Base-by-base conservation (phyloP, 2,329 filamentous ascomycete species). In the Zymoseptoria tritici region DNA sequence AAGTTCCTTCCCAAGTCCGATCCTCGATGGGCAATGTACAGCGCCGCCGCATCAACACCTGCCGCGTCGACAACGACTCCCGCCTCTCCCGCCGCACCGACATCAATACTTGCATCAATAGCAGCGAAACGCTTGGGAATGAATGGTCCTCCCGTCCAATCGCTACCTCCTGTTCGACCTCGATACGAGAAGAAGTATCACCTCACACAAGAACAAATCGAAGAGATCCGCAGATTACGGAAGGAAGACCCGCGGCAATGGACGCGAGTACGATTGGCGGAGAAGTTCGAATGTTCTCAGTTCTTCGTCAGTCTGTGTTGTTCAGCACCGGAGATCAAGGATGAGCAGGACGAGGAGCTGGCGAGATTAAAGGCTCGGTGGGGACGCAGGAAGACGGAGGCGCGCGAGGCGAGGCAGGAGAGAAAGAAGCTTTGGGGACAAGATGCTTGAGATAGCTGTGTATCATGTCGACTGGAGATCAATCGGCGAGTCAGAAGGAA, bases 1-100 rank as follows among this genome's bases (percentile, higher is more conserved):
- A 85, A 85, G 64, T 88, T 88, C 71, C 78, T 88, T 7, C 85
- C 85, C 4, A 70, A 77, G 57, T 76, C 78, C 63, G 85, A 88
- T 73, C 76, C 78, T 21, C 78, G 85, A 58, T 59, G 64, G 54
- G 58, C 58, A 51, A 50, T 66, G 24, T 56, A 64, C 52, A 56
- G 49, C 11, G 57, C 59, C 54, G 58, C 62, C 21, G 54, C 55
- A 49, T 26, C 72, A 19, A 61, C 60, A 50, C 57, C 71, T 54
- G 36, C 36, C 16, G 36, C 36, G n/a, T 46, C 36, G 13, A 62
- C 67, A 31, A 58, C 65, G 26, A 60, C 63, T 52, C 55, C 62
- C 49, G 57, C 57, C 19, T 51, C 59, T 19, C 54, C 58, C 20
- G 21, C 59, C 29, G 57, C 60, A 53, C 56, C 60, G 8, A 57